These are phyloP conservation scores for Pseudogymnoascus sp. DNA, from an alignment of 2,329 filamentous ascomycete genomes.

Conservation along the genomic window DNA sequence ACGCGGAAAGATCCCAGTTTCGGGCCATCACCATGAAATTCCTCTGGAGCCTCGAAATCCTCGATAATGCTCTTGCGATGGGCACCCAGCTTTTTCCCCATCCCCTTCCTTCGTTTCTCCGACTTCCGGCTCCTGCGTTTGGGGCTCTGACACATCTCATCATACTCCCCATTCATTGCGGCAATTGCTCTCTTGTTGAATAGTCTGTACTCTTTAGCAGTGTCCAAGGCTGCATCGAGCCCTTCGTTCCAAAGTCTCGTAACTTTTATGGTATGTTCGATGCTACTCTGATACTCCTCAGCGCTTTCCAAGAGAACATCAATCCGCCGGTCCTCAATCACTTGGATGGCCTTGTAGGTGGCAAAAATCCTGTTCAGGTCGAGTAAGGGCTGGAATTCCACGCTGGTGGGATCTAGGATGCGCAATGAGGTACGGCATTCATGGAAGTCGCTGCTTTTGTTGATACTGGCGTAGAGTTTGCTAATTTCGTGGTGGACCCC, in stretches of 20 bases:
- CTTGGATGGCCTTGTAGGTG: neutral
- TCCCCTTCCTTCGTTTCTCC: neutral
- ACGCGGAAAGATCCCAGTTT: neutral
- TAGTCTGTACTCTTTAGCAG: neutral
- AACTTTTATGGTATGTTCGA: neutral
- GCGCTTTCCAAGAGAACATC: neutral
- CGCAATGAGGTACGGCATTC: neutral
- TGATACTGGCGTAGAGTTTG: neutral
- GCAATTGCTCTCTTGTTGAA: neutral
- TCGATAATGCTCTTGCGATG: neutral
- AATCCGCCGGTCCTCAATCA: neutral
- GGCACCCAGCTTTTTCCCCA: neutral
- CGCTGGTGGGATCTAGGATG: neutral
- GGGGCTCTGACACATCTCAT: neutral
- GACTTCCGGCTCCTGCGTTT: neutral
- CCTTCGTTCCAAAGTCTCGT: neutral
- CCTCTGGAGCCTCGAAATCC: neutral
- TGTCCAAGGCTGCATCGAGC: neutral
- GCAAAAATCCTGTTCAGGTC: neutral
- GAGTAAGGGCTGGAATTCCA: neutral
- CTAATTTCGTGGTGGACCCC: neutral
- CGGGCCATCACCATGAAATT: neutral
- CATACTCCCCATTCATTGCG: too few relatives aligned
- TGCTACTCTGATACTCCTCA: neutral
- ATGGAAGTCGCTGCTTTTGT: neutral